A percentile compares a stretch with the other conserved stretches of the same genome.
Evolutionary conservation across 2,329 filamentous ascomycete species (phyloP).

Genomic region (Apiospora rasikravindrae): DNA sequence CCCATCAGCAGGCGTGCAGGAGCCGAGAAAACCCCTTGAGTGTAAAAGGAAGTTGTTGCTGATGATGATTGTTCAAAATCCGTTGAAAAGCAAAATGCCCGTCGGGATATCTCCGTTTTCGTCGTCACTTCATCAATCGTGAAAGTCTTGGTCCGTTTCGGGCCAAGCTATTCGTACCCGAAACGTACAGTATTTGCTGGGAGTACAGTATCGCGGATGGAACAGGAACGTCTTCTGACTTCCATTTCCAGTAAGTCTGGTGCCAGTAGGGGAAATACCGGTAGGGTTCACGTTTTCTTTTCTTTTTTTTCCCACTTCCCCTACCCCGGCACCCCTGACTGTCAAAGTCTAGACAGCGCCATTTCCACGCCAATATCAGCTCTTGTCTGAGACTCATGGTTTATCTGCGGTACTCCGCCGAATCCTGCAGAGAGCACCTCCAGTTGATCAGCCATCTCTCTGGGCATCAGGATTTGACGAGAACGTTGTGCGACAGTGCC

Average conservation of each 20-base stretch:
- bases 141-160: slow-evolving; percentile 1
- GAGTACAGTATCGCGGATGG: not conserved
- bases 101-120: not conserved
- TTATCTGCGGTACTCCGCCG: not conserved
- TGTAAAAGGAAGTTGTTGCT: not conserved
- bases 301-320: no score
- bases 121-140: not conserved
- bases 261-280: not conserved
- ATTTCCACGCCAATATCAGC: slow-evolving; percentile 9
- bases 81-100: not conserved
- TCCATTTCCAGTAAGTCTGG: not conserved
- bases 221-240: not conserved
- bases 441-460: not conserved
- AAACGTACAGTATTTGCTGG: not conserved
- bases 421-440: not conserved
- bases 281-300: not conserved
- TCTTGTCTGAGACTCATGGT: not conserved
- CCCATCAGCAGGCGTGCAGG: no score
- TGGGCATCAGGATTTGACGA: not conserved
- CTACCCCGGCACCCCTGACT: not conserved
- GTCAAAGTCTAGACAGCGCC: slow-evolving; percentile 12
- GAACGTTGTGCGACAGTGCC: not conserved
- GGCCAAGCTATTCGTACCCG: not conserved
- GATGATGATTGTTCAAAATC: not conserved
- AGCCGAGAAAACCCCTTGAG: no score